phyloP scores from a whole-genome alignment of 306 rosid genomes.

The Glycine soja region DNA sequence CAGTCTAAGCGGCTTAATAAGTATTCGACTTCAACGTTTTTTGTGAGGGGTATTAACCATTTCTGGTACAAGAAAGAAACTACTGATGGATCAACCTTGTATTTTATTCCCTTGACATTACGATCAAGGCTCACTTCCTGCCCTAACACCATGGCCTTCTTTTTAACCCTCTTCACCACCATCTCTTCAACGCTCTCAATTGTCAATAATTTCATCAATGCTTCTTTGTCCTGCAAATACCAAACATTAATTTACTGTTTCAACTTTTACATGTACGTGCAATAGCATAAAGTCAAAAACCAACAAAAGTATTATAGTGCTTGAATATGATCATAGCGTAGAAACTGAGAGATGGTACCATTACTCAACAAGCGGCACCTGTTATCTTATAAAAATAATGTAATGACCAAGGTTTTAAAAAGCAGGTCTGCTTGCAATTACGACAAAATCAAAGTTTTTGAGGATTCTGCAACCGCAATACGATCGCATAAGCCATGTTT shows the following conservation, averaged over 20 bases:
- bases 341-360: no score
- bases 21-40: slow-evolving; percentile 73
- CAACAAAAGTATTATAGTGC: background rate
- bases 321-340: background rate
- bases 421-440: no score
- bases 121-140: slow-evolving; percentile 56
- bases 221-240: slow-evolving; percentile 60
- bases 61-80: slow-evolving; percentile 59
- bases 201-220: slow-evolving; percentile 75
- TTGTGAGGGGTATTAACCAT: slow-evolving; percentile 86
- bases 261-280: no score
- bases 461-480: no score
- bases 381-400: background rate
- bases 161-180: slow-evolving; percentile 73
- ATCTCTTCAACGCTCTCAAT: slow-evolving; percentile 58
- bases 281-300: background rate
- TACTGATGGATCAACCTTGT: slow-evolving; percentile 63
- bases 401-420: background rate
- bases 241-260: background rate
- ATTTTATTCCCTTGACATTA: slow-evolving; percentile 4
- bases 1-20: slow-evolving; percentile 49
- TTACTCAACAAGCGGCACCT: no score
- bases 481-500: background rate
- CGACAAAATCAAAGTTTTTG: background rate
- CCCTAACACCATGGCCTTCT: slow-evolving; percentile 72